A percentile compares a stretch with the other conserved stretches of the same genome.
phyloP scores from a whole-genome alignment of 768 basidiomycete genomes.

The Leucogyrophana mollusca region DNA sequence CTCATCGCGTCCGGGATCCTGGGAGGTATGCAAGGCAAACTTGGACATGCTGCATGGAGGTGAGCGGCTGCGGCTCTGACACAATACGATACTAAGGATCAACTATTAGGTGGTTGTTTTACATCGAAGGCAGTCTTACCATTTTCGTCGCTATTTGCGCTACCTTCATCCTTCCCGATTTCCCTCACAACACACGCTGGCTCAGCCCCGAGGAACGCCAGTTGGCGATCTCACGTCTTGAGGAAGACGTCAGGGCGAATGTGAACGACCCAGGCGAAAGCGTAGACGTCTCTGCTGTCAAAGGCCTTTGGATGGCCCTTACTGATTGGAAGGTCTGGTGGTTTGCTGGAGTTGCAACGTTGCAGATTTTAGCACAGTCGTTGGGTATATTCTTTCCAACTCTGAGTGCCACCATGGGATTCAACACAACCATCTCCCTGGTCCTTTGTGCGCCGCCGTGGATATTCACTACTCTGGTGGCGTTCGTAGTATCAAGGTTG shows the following conservation, averaged over 20 bases:
- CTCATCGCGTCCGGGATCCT: constrained; percentile 74
- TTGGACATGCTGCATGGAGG: constrained; percentile 70
- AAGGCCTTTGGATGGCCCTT: constrained; percentile 53
- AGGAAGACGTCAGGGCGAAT: constrained; percentile 65
- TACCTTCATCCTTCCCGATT: constrained; percentile 66
- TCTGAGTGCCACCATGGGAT: constrained; percentile 67
- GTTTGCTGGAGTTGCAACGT: constrained; percentile 61
- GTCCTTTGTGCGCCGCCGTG: constrained; percentile 76
- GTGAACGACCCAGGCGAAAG: constrained; percentile 43
- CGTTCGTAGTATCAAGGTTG: constrained; percentile 49
- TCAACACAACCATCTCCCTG: constrained; percentile 54
- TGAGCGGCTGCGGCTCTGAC: constrained; percentile 27
- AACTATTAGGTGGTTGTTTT: constrained; percentile 70
- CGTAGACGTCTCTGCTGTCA: constrained; percentile 42
- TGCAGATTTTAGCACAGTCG: constrained; percentile 50
- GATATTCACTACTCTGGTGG: constrained; percentile 52
- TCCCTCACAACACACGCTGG: constrained; percentile 57
- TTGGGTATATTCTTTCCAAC: constrained; percentile 82
- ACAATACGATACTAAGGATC: no score
- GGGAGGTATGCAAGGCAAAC: constrained; percentile 40
- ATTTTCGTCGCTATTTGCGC: constrained; percentile 47
- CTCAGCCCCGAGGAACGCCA: constrained; percentile 50
- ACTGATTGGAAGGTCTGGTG: constrained; percentile 81
- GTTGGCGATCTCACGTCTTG: constrained; percentile 54
- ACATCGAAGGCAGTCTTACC: constrained; percentile 56